Base-by-base conservation (phyloP, 78 protist species). In the Diacronema lutheri region DNA sequence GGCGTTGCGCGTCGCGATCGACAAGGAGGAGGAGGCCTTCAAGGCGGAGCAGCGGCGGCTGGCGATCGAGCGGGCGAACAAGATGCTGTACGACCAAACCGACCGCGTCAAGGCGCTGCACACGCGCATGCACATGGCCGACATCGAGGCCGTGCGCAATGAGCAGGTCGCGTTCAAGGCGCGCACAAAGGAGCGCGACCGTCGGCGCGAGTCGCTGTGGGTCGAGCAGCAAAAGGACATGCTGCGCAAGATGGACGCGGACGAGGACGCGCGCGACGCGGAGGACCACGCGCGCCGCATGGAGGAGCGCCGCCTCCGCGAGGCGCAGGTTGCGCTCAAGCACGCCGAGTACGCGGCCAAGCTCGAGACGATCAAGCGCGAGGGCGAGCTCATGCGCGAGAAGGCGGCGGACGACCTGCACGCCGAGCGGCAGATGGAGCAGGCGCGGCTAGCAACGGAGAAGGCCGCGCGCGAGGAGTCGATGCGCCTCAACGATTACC, bases 91-190 rank as follows among this genome's bases (percentile, higher is more conserved):
- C 80, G 80, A 72, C 80, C 11, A 7, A 40, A 72, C 80, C 29
- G 80, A 72, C 80, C 56, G 80, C 23, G 80, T 72, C n/a, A 72
- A 72, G 80, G 35, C 80, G 25, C 60, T 72, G 23, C 80, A 72
- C 40, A 14, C 29, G 29, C 44, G 21, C n/a, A 13, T 72, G 62
- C 35, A 14, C n/a, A n/a, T 72, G 29, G 4, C 31, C 4, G 80
- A 72, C 38, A 40, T 72, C 33, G 2, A 40, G 61, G 26, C 12
- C 40, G 80, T 6, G 60, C 80, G 80, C 41, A 40, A 26, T 60
- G 31, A 35, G 40, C 80, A 40, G 80, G 1, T 72, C 38, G 62
- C 2, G 80, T 10, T 72, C 31, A 44, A 72, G 38, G 44, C 20
- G 21, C 9, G 13, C 19, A 6, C 19, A 4, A 11, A 29, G 21